Evolutionary conservation across 163 green algal genomes (phyloP).

Genomic region (Chlorella variabilis): DNA sequence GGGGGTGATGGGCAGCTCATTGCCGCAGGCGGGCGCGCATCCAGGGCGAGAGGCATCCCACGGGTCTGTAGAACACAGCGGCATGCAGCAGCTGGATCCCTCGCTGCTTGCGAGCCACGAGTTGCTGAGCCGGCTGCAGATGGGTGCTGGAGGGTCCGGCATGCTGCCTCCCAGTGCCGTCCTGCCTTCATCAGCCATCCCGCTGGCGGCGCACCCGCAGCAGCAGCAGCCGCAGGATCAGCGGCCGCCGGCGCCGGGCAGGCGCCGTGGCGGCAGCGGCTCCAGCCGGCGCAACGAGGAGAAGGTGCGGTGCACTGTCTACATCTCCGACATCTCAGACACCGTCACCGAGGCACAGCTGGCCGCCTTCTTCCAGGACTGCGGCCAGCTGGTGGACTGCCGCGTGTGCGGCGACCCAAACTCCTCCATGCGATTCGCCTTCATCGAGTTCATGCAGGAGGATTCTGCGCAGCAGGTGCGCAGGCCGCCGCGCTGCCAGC

Average conservation of each 20-base stretch:
- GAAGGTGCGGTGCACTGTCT: slow-evolving; percentile 87
- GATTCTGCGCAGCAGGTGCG: slow-evolving; percentile 55
- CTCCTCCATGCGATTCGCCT: slow-evolving; percentile 92
- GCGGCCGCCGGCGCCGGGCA: not conserved
- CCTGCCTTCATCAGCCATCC: not conserved
- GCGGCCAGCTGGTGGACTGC: slow-evolving; percentile 93
- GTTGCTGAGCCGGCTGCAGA: slow-evolving; percentile 2
- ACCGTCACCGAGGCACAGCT: slow-evolving; percentile 84
- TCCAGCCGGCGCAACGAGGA: slow-evolving; percentile 58
- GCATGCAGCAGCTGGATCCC: not conserved
- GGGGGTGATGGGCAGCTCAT: not conserved
- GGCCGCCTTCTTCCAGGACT: slow-evolving; percentile 81
- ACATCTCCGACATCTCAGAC: slow-evolving; percentile 83
- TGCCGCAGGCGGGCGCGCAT: not conserved
- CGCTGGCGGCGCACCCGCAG: not conserved
- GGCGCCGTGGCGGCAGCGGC: slow-evolving; percentile 42
- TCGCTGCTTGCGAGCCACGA: not conserved
- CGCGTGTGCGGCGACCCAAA: slow-evolving; percentile 96
- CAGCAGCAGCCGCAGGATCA: not conserved
- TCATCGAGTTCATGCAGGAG: slow-evolving; percentile 92
- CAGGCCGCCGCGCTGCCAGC: not conserved
- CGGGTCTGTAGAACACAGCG: not conserved
- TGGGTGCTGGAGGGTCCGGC: not conserved
- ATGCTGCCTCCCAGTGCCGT: not conserved
- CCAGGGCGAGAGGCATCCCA: not conserved